Base-by-base conservation (phyloP, 208 protist genomes). In the Acanthamoeba sp. region DNA sequence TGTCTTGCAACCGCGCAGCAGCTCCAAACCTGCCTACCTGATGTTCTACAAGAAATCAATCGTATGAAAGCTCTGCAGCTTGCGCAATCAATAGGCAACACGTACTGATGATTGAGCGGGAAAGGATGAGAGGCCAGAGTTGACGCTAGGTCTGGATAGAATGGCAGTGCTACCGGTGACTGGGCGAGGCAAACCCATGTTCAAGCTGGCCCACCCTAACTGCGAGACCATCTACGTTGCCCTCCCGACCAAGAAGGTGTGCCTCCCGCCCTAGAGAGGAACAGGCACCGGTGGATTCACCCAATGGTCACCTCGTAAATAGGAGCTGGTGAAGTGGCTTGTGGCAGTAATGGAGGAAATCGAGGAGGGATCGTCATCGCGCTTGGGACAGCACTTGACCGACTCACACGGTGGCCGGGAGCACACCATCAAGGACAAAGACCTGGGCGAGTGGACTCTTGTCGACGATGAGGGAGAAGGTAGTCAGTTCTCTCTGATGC, bases 391-490 rank as follows among this genome's bases (percentile, higher is more conserved):
- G 34, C 64, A 38, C 64, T 6, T 32, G 29, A 36, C 64, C n/a
- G n/a, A n/a, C 16, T 73, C 64, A 40, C 16, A 2, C 12, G 29
- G 9, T 36, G 34, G 64, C 1, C 34, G 52, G 10, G 52, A 57
- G 52, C 52, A 73, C 64, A 73, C 64, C 29, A 73, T 73, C 64
- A 32, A 73, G 64, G 64, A 73, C 64, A 73, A 73, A 16, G 64
- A 73, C 34, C 27, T 73, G 9, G 64, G 64, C 27, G 64, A 73
- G n/a, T 73, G 64, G 64, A 73, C 64, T 16, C 9, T 73, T 1
- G 12, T 73, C 3, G 64, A 36, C 18, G 64, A 73, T 2, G 64
- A 73, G 2, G n/a, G 36, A 36, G 64, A 38, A 73, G 64, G 29
- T 62, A 22, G 55, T 62, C 16, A 22, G 55, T 62, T 62, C 16